Evolutionary conservation across 1,139 yeast genomes (phyloP).

Genomic region (Blastobotrys serpentis): DNA sequence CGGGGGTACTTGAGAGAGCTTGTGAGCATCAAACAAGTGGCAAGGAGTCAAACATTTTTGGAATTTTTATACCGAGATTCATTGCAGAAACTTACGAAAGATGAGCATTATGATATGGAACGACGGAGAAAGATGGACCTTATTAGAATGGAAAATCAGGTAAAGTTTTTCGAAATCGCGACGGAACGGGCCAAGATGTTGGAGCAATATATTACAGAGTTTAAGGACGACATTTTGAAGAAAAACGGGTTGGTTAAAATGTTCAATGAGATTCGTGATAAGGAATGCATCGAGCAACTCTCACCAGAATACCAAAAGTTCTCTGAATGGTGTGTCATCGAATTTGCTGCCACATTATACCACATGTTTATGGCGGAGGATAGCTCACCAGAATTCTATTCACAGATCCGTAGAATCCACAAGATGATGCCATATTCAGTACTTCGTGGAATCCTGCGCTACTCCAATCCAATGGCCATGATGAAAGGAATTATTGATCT

Average conservation of each 20-base stretch:
- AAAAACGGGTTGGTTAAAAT: conserved; percentile 52
- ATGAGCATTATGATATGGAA: conserved; percentile 55
- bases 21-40: conserved; percentile 53
- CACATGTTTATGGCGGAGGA: conserved; percentile 79
- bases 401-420: conserved; percentile 68
- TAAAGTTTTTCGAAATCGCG: conserved; percentile 71
- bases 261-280: conserved; percentile 62
- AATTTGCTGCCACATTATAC: conserved; percentile 78
- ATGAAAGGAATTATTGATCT: conserved; percentile 75
- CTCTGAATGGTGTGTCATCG: conserved; percentile 77
- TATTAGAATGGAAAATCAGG: conserved; percentile 60
- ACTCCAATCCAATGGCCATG: conserved; percentile 83
- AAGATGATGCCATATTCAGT: conserved; percentile 71
- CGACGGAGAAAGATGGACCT: conserved; percentile 61
- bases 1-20: conserved; percentile 67
- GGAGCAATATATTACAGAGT: conserved; percentile 51
- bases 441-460: conserved; percentile 69
- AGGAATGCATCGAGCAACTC: conserved; percentile 55
- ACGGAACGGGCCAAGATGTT: conserved; percentile 47
- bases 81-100: conserved; percentile 39
- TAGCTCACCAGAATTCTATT: conserved; percentile 68
- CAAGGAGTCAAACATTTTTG: conserved; percentile 50
- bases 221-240: conserved; percentile 51
- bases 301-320: conserved; percentile 68
- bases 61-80: conserved; percentile 51